Evolutionary conservation across 106 monocot genomes (phyloP).

Genomic region (Cymbidium sinense): DNA sequence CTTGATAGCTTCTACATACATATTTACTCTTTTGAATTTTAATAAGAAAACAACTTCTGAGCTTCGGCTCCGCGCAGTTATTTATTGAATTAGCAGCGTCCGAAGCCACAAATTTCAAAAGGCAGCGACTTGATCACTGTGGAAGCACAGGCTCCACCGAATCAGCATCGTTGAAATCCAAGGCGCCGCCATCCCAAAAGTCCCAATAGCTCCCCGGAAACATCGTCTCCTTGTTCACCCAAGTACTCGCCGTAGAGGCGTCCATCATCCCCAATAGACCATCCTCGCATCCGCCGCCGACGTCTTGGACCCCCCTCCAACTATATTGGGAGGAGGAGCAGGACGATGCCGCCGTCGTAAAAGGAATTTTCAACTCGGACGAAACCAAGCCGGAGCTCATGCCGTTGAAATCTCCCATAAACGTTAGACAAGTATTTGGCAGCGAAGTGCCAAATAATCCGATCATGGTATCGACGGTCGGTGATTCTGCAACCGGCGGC

Average conservation of each 20-base stretch:
- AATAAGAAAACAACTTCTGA: too few species aligned
- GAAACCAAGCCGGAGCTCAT: neutral
- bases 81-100: too few species aligned
- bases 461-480: too few species aligned
- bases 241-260: neutral
- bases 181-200: neutral
- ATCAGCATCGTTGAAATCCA: neutral
- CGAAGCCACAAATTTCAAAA: too few species aligned
- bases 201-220: constrained; percentile 6
- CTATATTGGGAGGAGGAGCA: neutral
- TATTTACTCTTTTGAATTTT: too few species aligned
- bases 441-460: neutral
- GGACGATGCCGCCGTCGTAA: neutral
- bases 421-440: neutral
- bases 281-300: neutral
- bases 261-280: neutral
- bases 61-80: too few species aligned
- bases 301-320: neutral
- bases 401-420: neutral
- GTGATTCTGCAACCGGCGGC: neutral
- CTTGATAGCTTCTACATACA: too few species aligned
- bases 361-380: neutral
- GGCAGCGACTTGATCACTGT: too few species aligned
- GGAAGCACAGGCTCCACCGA: too few species aligned
- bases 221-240: neutral